phyloP scores from a whole-genome alignment of 768 basidiomycete genomes.

The Suillus americanus region DNA sequence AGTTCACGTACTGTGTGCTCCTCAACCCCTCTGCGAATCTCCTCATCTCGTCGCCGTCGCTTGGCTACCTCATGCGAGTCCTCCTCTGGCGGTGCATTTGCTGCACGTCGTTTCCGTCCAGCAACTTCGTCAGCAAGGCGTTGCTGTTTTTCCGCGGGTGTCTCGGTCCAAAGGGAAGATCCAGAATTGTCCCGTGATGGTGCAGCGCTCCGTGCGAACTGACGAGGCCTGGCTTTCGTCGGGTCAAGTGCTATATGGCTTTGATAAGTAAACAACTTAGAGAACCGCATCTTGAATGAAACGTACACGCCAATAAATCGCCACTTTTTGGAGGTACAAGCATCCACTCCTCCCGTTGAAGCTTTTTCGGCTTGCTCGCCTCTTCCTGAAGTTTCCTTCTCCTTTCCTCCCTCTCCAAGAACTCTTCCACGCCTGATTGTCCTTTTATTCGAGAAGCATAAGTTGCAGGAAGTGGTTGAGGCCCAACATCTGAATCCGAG shows the following conservation, averaged over 20 bases:
- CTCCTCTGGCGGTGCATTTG: conserved; percentile 46
- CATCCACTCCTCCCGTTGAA: conserved; percentile 97
- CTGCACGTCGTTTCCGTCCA: conserved; percentile 82
- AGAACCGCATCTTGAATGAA: neutral
- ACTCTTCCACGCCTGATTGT: conserved; percentile 73
- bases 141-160: conserved; percentile 88
- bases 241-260: conserved; percentile 74
- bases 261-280: neutral
- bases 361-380: conserved; percentile 72
- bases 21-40: conserved; percentile 70
- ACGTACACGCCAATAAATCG: conserved; percentile 76
- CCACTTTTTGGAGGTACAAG: conserved; percentile 85
- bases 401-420: conserved; percentile 82
- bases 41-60: conserved; percentile 63
- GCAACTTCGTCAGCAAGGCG: conserved; percentile 91
- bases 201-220: conserved; percentile 66
- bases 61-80: conserved; percentile 43
- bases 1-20: conserved; percentile 66
- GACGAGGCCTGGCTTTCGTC: conserved; percentile 74
- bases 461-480: conserved; percentile 64
- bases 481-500: conserved; percentile 82
- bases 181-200: conserved; percentile 44
- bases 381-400: conserved; percentile 75
- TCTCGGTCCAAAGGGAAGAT: conserved; percentile 92
- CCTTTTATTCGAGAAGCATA: conserved; percentile 32